Base-by-base conservation (phyloP, 2,329 filamentous ascomycete species). In the Penicillium vulpinum region DNA sequence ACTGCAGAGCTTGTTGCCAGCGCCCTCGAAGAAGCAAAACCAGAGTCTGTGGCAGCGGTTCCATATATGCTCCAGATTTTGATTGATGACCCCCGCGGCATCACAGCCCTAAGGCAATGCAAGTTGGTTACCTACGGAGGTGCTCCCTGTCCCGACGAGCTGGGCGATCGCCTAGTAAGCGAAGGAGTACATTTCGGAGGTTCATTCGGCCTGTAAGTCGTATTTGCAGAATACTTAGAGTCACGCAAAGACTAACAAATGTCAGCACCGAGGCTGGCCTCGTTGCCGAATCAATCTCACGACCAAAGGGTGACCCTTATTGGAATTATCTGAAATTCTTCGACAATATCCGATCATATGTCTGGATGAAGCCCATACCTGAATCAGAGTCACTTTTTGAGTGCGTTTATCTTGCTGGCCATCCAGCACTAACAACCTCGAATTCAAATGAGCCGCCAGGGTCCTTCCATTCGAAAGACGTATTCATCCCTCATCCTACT, bases 291-390 rank as follows among this genome's bases (percentile, higher is more conserved):
- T 78, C 77, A 1, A 72, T 78, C 36, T 64, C 70, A 5, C 73
- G 76, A 10, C 71, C 73, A 3, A 66, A 65, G 3, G 68, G 61
- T 2, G 75, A 78, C 44, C 70, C 74, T 15, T 67, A 71, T n/a
- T 80, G 77, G 77, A 72, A 76, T 29, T 79, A 78, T 56, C 56
- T 80, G 46, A 66, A 69, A 15, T 74, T 75, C 18, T 78, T 75
- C 39, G 70, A 71, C 16, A 73, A 72, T 45, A 62, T 78, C 11
- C 62, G 58, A 5, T 59, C 69, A 2, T 74, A 75, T 52, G 69
- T 78, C 46, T 65, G 65, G 59, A 78, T 78, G 69, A 73, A 73
- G 44, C 72, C 73, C 0, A 48, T 73, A 5, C 60, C 63, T 0
- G 53, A 59, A 4, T 50, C 55, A 0, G 57, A 62, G 0, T 45